Evolutionary conservation across 2,329 filamentous ascomycete species (phyloP), one percentile per base, ranked within the genome.

Genomic region (Xylariaceae sp.): DNA sequence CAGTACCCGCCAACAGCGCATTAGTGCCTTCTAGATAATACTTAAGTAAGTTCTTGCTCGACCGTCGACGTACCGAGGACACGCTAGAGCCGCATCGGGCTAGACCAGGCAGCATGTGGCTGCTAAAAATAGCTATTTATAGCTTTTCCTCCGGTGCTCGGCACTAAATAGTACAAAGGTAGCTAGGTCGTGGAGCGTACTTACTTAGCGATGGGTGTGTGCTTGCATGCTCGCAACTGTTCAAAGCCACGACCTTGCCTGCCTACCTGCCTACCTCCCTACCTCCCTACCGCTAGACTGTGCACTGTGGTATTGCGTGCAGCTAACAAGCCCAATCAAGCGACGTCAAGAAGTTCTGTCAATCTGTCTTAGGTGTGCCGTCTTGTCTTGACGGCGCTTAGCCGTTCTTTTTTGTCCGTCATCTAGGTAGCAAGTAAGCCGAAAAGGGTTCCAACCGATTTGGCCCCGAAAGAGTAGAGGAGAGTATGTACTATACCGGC

Each of bases 101-200:
- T 40, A 56, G 41, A 42, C 48, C 49, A 51, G 39, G 52, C 42
- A 46, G 50, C 53, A 57, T 58, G 55, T 55, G 53, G 56, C 56
- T 60, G 52, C 67, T 69, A 68, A 64, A 63, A 66, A 67, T 69
- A 68, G 62, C 64, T 68, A 68, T 67, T 65, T 64, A 64, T 68
- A 68, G 66, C 62, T 32, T 30, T 8, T 62, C 57, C 41, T 60
- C 55, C 55, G 58, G 29, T 49, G 62, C 55, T 62, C 61, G 63
- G 63, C 54, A 64, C 52, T 59, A 47, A 53, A 19, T 19, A 19
- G 19, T 19, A 19, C 19, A 19, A 19, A 19, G 19, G 19, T 19
- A 19, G 19, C 19, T 19, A 19, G 19, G 19, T 19, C 19, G 19
- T 19, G 19, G 19, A 19, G 19, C 19, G 19, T 19, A 19, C 19